Evolutionary conservation across 768 basidiomycete genomes (phyloP).

Genomic region (Dendrothele bispora): DNA sequence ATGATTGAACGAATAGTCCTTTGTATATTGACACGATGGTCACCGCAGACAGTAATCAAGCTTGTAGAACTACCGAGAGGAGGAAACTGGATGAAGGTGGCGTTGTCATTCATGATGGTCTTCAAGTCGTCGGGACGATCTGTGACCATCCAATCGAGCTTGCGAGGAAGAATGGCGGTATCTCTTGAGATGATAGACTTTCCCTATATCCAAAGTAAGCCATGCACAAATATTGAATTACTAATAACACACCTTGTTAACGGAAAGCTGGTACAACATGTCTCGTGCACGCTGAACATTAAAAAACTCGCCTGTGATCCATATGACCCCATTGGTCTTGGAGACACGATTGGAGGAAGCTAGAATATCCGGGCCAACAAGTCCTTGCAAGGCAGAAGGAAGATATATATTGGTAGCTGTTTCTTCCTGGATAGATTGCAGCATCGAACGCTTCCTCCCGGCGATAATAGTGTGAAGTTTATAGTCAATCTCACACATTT

Average conservation of each 20-base stretch:
- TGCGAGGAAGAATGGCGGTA: slow-evolving; percentile 91
- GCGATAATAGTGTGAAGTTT: slow-evolving; percentile 91
- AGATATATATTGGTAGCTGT: slow-evolving; percentile 97
- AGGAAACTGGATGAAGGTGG: slow-evolving; percentile 93
- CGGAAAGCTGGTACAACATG: slow-evolving; percentile 88
- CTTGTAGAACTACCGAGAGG: slow-evolving; percentile 91
- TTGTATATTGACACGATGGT: slow-evolving; percentile 91
- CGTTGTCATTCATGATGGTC: slow-evolving; percentile 93
- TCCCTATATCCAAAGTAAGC: slow-evolving; percentile 47
- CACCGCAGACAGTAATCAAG: slow-evolving; percentile 91
- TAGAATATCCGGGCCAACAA: slow-evolving; percentile 68
- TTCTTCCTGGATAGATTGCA: slow-evolving; percentile 95
- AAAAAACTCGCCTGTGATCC: slow-evolving; percentile 98
- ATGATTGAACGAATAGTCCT: slow-evolving; percentile 92
- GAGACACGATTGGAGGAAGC: slow-evolving; percentile 39
- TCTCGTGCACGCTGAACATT: slow-evolving; percentile 93
- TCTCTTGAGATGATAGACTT: slow-evolving; percentile 90
- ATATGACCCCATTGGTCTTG: slow-evolving; percentile 77
- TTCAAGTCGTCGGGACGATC: slow-evolving; percentile 93
- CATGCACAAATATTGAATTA: background rate
- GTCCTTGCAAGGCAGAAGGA: slow-evolving; percentile 86
- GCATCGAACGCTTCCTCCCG: slow-evolving; percentile 79
- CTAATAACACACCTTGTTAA: slow-evolving; percentile 68
- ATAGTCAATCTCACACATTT: slow-evolving; percentile 91
- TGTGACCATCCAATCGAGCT: slow-evolving; percentile 98